A percentile compares a stretch with the other conserved stretches of the same genome.
Conservation (phyloP, 768 basidiomycete genomes). For the Candolleomyces aberdarensis region DNA sequence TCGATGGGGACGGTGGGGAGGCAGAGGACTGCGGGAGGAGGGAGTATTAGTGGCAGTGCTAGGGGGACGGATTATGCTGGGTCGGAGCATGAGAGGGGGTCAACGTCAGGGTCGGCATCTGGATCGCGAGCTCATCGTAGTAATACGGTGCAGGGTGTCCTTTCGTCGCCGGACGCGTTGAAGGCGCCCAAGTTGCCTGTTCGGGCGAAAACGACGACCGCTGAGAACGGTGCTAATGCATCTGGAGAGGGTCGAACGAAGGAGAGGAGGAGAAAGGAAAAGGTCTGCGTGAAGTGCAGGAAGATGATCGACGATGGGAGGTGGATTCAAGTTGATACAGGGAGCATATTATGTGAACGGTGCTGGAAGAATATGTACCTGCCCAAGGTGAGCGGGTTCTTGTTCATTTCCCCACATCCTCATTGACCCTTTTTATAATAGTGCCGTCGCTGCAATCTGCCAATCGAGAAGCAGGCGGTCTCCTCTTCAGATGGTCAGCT, state of each 20-base stretch:
- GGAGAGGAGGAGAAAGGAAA: slow-evolving; percentile 32
- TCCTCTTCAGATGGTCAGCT: slow-evolving; percentile 91
- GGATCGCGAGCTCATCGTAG: slow-evolving; percentile 37
- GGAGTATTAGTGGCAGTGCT: slow-evolving; percentile 1
- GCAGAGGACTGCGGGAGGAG: slow-evolving; percentile 16
- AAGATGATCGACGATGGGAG: slow-evolving; percentile 72
- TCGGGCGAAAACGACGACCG: slow-evolving; percentile 46
- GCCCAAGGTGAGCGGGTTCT: slow-evolving; percentile 62
- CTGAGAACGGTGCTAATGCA: not conserved
- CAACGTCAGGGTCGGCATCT: slow-evolving; percentile 8
- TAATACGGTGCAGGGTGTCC: slow-evolving; percentile 46
- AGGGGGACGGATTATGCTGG: slow-evolving; percentile 8
- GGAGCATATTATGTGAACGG: slow-evolving; percentile 75
- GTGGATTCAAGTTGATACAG: slow-evolving; percentile 79
- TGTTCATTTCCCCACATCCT: not conserved
- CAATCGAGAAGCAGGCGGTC: slow-evolving; percentile 90
- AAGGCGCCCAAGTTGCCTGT: slow-evolving; percentile 53
- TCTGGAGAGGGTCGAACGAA: slow-evolving; percentile 18
- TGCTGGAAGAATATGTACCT: slow-evolving; percentile 98
- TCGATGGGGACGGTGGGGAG: slow-evolving; percentile 21
- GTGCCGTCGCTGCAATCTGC: slow-evolving; percentile 84
- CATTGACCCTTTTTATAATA: slow-evolving; percentile 22
- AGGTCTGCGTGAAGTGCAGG: slow-evolving; percentile 66
- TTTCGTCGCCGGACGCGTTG: slow-evolving; percentile 37
- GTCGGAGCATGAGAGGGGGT: slow-evolving; percentile 8